Percentiles rank a stretch among this genome's conserved stretches.
phyloP scores from a whole-genome alignment of 805 yeast species.

The Metschnikowia lunata region DNA sequence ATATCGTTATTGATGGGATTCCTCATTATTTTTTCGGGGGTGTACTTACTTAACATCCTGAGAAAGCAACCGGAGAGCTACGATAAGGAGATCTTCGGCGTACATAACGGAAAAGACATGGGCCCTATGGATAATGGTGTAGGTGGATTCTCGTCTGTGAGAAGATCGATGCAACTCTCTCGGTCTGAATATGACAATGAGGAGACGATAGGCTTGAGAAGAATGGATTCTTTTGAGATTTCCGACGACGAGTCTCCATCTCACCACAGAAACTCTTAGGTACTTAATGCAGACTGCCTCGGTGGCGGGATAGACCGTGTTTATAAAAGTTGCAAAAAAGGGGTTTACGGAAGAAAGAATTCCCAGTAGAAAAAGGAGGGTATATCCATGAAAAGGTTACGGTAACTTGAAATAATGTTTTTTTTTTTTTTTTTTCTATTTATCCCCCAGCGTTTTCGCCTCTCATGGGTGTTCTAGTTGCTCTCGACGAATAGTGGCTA shows the following conservation, averaged over 20 bases:
- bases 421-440: too few relatives aligned
- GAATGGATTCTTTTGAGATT: constrained; percentile 59
- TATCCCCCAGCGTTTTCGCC: too few relatives aligned
- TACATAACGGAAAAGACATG: constrained; percentile 50
- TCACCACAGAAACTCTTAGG: constrained; percentile 13
- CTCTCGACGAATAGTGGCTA: too few relatives aligned
- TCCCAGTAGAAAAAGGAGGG: too few relatives aligned
- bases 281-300: too few relatives aligned
- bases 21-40: constrained; percentile 82
- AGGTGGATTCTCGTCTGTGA: constrained; percentile 64
- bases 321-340: too few relatives aligned
- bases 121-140: constrained; percentile 80
- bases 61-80: constrained; percentile 55
- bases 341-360: too few relatives aligned
- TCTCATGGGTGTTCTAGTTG: too few relatives aligned
- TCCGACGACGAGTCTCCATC: constrained; percentile 35
- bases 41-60: constrained; percentile 73
- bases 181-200: constrained; percentile 41
- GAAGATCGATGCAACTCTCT: constrained; percentile 68
- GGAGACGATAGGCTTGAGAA: constrained; percentile 51
- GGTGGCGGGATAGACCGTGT: too few relatives aligned
- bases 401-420: too few relatives aligned
- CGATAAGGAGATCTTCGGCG: constrained; percentile 51
- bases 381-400: too few relatives aligned
- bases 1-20: constrained; percentile 82